Conservation (phyloP, 1,284 basidiomycete species). For the Phenoliferia sp. region DNA sequence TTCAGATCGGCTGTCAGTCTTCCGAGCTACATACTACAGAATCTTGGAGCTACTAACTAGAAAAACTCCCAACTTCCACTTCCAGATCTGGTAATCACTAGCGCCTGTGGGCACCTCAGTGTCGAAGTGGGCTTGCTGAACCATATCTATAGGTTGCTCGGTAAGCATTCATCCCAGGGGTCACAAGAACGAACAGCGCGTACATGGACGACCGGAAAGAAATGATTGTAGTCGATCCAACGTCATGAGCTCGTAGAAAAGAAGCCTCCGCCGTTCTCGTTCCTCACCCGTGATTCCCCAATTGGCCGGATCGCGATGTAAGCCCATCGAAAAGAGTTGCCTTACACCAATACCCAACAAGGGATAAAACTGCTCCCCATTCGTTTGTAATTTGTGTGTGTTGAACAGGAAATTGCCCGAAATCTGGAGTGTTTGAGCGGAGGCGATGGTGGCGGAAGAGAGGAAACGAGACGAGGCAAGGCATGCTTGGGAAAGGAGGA, state of each 20-base stretch:
- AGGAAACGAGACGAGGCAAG: conserved; percentile 31
- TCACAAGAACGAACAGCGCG: neutral
- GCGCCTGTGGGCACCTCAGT: conserved; percentile 25
- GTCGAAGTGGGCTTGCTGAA: conserved; percentile 28
- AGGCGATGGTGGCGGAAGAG: neutral
- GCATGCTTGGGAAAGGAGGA: conserved; percentile 23
- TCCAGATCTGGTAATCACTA: conserved; percentile 8
- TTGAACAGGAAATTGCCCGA: conserved; percentile 37
- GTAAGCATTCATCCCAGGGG: neutral
- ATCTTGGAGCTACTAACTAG: conserved; percentile 5
- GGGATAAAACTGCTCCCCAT: conserved; percentile 36
- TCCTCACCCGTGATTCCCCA: conserved; percentile 33
- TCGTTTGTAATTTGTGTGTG: conserved; percentile 32
- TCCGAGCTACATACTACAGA: neutral
- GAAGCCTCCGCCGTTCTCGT: conserved; percentile 28
- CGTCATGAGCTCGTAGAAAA: conserved; percentile 35
- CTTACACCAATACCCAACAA: conserved; percentile 31
- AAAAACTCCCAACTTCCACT: conserved; percentile 21
- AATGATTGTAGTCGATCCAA: conserved; percentile 31
- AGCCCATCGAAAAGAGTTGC: conserved; percentile 19
- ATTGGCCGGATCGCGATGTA: conserved; percentile 33
- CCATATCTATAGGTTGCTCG: conserved; percentile 13
- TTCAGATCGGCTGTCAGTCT: neutral
- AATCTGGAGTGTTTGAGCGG: conserved; percentile 35
- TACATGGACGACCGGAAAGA: conserved; percentile 1